phyloP scores from a whole-genome alignment of 768 basidiomycete species.

The Suillus plorans region DNA sequence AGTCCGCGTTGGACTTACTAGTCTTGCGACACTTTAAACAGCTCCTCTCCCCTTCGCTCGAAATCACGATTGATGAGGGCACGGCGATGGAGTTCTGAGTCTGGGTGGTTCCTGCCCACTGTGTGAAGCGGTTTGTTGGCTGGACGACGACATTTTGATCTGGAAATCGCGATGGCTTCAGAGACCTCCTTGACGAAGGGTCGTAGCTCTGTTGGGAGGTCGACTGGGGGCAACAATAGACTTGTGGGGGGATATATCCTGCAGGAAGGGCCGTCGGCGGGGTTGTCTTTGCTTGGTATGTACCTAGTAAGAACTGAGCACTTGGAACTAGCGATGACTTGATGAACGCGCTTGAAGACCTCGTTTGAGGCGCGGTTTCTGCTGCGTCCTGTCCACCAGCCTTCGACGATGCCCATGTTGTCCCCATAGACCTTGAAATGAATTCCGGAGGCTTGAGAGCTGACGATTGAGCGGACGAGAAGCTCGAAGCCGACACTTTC shows the following conservation, averaged over 20 bases:
- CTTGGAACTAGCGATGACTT: background rate
- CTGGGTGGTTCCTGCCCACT: no score
- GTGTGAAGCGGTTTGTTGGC: no score
- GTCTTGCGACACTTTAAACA: background rate
- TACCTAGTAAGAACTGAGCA: constrained; percentile 18
- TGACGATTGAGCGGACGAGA: constrained; percentile 24
- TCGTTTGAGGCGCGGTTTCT: no score
- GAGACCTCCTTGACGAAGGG: background rate
- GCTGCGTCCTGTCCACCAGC: constrained; percentile 24
- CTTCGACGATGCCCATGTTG: constrained; percentile 38
- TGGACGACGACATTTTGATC: no score
- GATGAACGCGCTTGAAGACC: constrained; percentile 27
- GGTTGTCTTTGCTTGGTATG: constrained; percentile 16
- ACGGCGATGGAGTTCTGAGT: fast-evolving
- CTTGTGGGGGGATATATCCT: constrained; percentile 11
- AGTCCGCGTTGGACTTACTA: background rate
- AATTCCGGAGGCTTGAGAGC: background rate
- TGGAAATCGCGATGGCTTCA: no score
- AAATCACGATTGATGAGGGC: background rate
- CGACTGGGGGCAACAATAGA: constrained; percentile 1
- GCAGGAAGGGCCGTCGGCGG: constrained; percentile 20
- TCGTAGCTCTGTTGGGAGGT: constrained; percentile 4
- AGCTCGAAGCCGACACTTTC: constrained; percentile 46
- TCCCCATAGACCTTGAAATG: constrained; percentile 17
- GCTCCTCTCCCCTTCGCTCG: background rate